Evolutionary conservation across 2,329 filamentous ascomycete genomes (phyloP), one percentile per base, ranked within the genome.

Genomic region (Colletotrichum spaethianum): DNA sequence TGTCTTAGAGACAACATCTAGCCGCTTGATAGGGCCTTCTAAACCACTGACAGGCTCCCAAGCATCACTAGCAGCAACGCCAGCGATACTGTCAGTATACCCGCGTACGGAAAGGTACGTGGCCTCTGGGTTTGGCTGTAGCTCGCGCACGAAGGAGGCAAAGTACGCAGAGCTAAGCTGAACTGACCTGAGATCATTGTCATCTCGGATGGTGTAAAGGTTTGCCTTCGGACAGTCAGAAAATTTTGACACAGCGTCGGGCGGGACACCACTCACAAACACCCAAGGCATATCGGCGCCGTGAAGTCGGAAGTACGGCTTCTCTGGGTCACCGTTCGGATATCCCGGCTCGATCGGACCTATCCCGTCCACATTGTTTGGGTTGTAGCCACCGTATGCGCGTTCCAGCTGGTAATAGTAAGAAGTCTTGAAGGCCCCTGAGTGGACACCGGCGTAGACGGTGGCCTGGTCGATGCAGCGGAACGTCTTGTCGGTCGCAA

Each of bases 381-480:
- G 44, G n/a, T 46, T 46, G 44, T 46, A 46, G 7, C 44, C 44
- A 4, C 44, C 44, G 14, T 53, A 53, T 20, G 50, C 8, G 50
- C 50, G 50, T 18, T 53, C 50, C 23, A 53, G 28, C 50, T 53
- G 23, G 26, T 53, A 53, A 31, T 53, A 53, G 26, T 53, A 28
- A 20, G 42, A 40, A 18, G 33, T 20, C 33, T 23, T 38, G 50
- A 74, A 68, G 14, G 61, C 72, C 0, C 68, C 72, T 11, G 68
- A 68, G 2, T 36, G 33, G 20, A 50, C 28, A 1, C 68, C 87
- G 0, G 86, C 85, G 72, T 86, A 89, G 8, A 87, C 82, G 2
- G 87, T 89, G 0, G 87, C 87, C 78, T 89, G 84, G 72, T 89
- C 87, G 59, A 88, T 81, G 74, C 88, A 90, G 66, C 86, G 85